Conservation (phyloP, 2,329 filamentous ascomycete species). For the Colletotrichum tanaceti region DNA sequence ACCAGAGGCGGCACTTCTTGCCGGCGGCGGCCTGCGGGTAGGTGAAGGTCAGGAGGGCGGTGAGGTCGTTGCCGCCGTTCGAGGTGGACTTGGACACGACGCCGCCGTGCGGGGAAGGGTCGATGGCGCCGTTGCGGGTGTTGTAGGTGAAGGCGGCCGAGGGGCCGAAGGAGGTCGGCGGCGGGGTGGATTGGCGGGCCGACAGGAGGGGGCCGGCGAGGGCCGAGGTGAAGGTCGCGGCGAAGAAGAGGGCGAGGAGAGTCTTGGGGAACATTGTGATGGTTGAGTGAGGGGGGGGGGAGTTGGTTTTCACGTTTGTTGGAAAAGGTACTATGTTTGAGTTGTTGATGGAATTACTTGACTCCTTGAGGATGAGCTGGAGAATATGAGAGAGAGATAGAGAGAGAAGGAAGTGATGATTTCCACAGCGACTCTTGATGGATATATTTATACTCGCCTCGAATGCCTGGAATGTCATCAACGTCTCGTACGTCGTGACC, state of each 20-base stretch:
- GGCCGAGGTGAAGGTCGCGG: conserved; percentile 41
- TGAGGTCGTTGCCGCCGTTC: conserved; percentile 46
- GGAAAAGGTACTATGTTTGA: not conserved
- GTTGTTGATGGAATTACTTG: not conserved
- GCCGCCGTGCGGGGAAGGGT: conserved; percentile 30
- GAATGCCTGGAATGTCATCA: too few relatives aligned
- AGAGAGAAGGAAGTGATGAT: not conserved
- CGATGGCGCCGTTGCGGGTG: conserved; percentile 43
- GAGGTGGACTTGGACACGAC: conserved; percentile 42
- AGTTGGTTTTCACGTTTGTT: too few relatives aligned
- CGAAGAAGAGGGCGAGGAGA: conserved; percentile 41
- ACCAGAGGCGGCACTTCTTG: conserved; percentile 46
- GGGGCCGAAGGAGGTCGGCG: conserved; percentile 42
- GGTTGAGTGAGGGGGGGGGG: too few relatives aligned
- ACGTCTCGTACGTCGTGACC: not conserved
- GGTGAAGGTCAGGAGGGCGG: conserved; percentile 47
- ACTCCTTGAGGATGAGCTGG: not conserved
- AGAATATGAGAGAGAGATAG: too few relatives aligned
- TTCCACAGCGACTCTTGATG: too few relatives aligned
- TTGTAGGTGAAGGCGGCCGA: conserved; percentile 44
- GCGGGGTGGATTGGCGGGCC: conserved; percentile 21
- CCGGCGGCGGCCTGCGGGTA: conserved; percentile 43
- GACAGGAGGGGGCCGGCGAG: conserved; percentile 43
- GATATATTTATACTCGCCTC: not conserved
- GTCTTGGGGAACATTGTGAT: conserved; percentile 44